These are phyloP conservation scores for Raphanus raphanistrum DNA, from an alignment of 345 rosid species.

Conservation along the genomic window DNA sequence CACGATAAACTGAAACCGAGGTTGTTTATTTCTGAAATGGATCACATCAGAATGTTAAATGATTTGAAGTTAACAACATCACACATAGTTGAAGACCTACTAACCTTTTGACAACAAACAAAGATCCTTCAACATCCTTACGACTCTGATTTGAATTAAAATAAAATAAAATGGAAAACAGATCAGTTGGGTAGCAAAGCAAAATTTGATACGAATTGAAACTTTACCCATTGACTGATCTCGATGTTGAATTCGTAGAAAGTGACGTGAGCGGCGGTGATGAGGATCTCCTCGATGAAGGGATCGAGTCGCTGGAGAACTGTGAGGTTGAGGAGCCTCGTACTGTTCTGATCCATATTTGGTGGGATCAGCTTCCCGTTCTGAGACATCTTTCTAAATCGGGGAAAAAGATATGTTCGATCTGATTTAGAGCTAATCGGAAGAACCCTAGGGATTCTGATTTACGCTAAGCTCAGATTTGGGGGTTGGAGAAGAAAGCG, in stretches of 20 bases:
- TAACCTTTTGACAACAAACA: conserved; percentile 90
- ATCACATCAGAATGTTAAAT: background rate
- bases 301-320: conserved; percentile 94
- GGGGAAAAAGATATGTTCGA: background rate
- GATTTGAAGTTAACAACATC: conserved; percentile 3
- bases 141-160: conserved; percentile 56
- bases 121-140: conserved; percentile 96
- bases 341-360: conserved; percentile 81
- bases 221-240: conserved; percentile 74
- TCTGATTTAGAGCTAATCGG: conserved; percentile 4
- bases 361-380: conserved; percentile 94
- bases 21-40: conserved; percentile 69
- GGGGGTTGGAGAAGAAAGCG: conserved; percentile 21
- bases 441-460: conserved; percentile 34
- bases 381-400: conserved; percentile 55
- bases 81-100: background rate
- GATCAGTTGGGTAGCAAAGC: background rate
- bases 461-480: conserved; percentile 31
- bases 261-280: conserved; percentile 95
- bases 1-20: conserved; percentile 95
- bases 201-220: background rate
- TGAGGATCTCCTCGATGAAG: conserved; percentile 79
- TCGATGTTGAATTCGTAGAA: conserved; percentile 93
- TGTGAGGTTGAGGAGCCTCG: conserved; percentile 81
- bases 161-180: background rate